These are phyloP conservation scores for Macrolepiota albuminosa DNA, from an alignment of 768 basidiomycete species.

Conservation along the genomic window DNA sequence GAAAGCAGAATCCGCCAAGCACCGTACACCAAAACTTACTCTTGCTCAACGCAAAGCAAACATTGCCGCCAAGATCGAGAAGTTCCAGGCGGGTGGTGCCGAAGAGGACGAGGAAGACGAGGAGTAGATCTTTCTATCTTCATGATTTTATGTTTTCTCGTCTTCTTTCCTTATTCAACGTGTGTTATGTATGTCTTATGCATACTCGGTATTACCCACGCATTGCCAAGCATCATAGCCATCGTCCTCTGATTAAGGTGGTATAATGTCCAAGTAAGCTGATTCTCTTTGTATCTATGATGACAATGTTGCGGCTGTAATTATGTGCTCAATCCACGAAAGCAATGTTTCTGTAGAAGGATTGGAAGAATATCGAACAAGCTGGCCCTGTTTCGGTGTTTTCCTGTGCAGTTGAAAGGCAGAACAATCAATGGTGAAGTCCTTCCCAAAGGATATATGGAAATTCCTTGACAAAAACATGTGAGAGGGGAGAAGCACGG, in stretches of 20 bases:
- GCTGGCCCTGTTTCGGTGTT: constrained; percentile 33
- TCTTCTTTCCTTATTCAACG: not conserved
- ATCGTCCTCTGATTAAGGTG: constrained; percentile 1
- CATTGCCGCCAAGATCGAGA: constrained; percentile 86
- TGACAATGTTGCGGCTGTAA: constrained; percentile 32
- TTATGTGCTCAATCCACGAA: constrained; percentile 50
- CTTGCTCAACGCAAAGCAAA: constrained; percentile 70
- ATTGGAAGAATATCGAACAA: constrained; percentile 35
- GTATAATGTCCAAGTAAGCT: constrained; percentile 1
- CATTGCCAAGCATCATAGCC: not conserved
- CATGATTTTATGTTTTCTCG: not conserved
- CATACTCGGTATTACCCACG: not conserved
- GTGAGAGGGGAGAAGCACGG: not conserved
- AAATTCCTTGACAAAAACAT: constrained; percentile 47
- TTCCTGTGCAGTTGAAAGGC: constrained; percentile 47
- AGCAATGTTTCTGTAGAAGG: constrained; percentile 31
- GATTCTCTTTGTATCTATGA: not conserved
- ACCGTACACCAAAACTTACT: constrained; percentile 64
- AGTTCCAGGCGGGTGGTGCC: constrained; percentile 71
- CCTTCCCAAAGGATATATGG: constrained; percentile 46
- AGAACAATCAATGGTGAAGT: constrained; percentile 51
- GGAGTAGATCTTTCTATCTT: constrained; percentile 43
- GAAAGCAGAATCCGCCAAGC: constrained; percentile 80
- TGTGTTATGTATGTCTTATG: constrained; percentile 8
- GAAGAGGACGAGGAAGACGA: constrained; percentile 58